Conservation (phyloP, 2,329 filamentous ascomycete genomes). For the Phaeosphaeriaceae sp. region DNA sequence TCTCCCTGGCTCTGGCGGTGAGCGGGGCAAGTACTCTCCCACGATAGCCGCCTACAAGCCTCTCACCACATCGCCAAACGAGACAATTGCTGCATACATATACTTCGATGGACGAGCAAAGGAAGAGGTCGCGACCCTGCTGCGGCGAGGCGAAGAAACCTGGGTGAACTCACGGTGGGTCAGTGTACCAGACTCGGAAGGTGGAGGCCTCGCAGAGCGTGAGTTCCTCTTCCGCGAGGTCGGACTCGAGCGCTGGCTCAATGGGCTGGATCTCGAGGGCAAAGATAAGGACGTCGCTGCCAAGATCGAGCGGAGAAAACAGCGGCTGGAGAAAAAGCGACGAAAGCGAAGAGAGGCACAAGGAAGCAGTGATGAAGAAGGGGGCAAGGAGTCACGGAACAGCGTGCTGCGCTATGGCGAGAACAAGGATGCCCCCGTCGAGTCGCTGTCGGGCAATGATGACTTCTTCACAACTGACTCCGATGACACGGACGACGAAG, state of each 20-base stretch:
- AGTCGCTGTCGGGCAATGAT: slow-evolving; percentile 75
- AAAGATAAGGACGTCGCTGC: slow-evolving; percentile 78
- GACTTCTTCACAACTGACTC: slow-evolving; percentile 70
- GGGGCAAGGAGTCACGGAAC: slow-evolving; percentile 49
- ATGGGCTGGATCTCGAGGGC: slow-evolving; percentile 92
- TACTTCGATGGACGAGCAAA: slow-evolving; percentile 97
- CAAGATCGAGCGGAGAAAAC: slow-evolving; percentile 70
- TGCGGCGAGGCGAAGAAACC: slow-evolving; percentile 93
- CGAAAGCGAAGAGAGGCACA: slow-evolving; percentile 73
- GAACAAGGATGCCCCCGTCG: slow-evolving; percentile 76
- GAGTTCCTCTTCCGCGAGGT: slow-evolving; percentile 98
- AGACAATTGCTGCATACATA: slow-evolving; percentile 98
- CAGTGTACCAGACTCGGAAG: slow-evolving; percentile 87
- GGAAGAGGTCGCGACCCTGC: slow-evolving; percentile 93
- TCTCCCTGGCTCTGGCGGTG: slow-evolving; percentile 62
- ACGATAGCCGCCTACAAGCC: slow-evolving; percentile 85
- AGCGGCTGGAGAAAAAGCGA: slow-evolving; percentile 81
- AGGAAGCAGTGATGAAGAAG: slow-evolving; percentile 58
- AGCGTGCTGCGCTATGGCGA: slow-evolving; percentile 80
- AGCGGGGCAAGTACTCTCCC: slow-evolving; percentile 61
- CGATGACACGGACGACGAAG: slow-evolving; percentile 74
- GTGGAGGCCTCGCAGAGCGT: slow-evolving; percentile 91
- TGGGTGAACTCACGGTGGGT: slow-evolving; percentile 99
- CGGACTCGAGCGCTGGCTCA: slow-evolving; percentile 93
- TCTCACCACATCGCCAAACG: slow-evolving; percentile 89